Evolutionary conservation across 2,329 filamentous ascomycete genomes (phyloP), one percentile per base, ranked within the genome.

Genomic region (Aspergillus vadensis): DNA sequence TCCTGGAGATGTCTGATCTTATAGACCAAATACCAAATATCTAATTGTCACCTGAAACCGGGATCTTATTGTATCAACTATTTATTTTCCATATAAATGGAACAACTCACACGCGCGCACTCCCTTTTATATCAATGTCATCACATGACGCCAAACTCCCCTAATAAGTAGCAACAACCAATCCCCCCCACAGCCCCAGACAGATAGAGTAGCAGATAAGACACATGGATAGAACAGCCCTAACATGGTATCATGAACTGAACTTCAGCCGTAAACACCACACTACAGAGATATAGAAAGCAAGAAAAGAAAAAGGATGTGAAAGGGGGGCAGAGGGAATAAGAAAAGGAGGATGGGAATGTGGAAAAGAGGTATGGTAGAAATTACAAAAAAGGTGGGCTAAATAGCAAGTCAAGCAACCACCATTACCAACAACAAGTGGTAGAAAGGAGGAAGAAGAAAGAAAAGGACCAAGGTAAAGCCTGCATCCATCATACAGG

Each of bases 161-260:
- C 30, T 32, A 10, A 32, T 32, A 12, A 32, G 9, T 36, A 36
- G 12, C 17, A 43, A 17, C 3, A 19, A 17, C 39, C 25, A 27
- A 27, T n/a, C n/a, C 25, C 25, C 25, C 8, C 4, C 12, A 36
- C 41, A 43, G 4, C 10, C 39, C n/a, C 41, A 43, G 17, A 43
- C 41, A 43, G 41, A 21, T 19, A 21, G 41, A 21, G 15, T 7
- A 43, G 15, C 15, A 43, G 15, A 43, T 17, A 43, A n/a, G 41
- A 44, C 19, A 44, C 32, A 14, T 36, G 12, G 19, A 23, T 44
- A 44, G 53, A 64, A 63, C 62, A 60, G 57, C 48, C 64, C 66
- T 65, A 58, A 66, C 57, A 69, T 73, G 72, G 72, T 74, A 74
- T 74, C 72, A 66, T 70, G 65, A 69, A 68, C 30, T 69, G 65